Percentiles rank a stretch among this genome's conserved stretches.
These are phyloP conservation scores for Calonectria naviculata DNA, from an alignment of 2,329 filamentous ascomycete genomes.

Conservation along the genomic window DNA sequence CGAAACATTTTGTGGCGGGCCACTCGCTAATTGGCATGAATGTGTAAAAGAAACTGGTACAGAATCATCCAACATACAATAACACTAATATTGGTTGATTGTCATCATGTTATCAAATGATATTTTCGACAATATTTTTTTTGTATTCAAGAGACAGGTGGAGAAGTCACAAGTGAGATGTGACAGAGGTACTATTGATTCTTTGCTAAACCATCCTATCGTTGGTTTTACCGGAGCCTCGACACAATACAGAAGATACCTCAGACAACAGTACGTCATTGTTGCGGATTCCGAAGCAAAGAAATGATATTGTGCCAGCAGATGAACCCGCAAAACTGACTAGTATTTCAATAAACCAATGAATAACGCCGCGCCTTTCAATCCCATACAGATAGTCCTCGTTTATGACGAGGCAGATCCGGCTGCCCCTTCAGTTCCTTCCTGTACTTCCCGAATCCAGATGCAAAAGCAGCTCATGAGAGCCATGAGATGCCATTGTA, in stretches of 20 bases:
- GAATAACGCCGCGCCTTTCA: background rate
- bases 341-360: background rate
- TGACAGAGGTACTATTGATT: no score
- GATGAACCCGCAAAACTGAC: background rate
- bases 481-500: constrained; percentile 30
- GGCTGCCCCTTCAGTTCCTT: background rate
- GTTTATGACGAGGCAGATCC: background rate
- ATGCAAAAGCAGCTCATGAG: constrained; percentile 31
- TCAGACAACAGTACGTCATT: constrained; percentile 36
- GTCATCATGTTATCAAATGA: no score
- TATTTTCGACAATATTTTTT: no score
- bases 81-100: no score
- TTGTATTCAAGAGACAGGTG: no score
- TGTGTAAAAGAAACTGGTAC: no score
- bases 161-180: no score
- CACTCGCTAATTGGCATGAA: no score
- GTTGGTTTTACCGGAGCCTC: background rate
- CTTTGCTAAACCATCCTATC: no score
- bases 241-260: constrained; percentile 14
- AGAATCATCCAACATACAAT: no score
- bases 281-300: constrained; percentile 32
- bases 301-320: background rate
- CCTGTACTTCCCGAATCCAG: constrained; percentile 19
- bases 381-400: background rate
- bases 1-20: no score